Conservation (phyloP, 257 asterid species). For the Scutellaria barbata region DNA sequence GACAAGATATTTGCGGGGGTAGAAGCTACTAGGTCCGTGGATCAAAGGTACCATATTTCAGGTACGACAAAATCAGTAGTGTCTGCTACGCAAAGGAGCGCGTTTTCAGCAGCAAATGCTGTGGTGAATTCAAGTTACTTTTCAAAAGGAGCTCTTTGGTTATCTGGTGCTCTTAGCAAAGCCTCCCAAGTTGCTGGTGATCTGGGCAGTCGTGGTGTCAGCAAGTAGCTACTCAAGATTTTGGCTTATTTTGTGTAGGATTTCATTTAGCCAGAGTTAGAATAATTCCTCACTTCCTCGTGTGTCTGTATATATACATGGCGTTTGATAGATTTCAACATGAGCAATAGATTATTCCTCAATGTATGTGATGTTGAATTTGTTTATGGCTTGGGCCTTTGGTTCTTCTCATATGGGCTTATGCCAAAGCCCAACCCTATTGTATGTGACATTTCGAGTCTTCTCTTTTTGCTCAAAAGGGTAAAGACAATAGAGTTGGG, state of each 20-base stretch:
- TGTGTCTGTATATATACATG: neutral
- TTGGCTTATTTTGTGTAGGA: neutral
- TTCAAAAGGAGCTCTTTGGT: conserved; percentile 85
- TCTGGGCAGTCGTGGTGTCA: conserved; percentile 58
- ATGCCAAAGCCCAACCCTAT: no score
- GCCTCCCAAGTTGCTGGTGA: conserved; percentile 86
- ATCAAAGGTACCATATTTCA: conserved; percentile 61
- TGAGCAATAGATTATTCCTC: no score
- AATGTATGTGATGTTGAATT: no score
- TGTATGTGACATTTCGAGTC: no score
- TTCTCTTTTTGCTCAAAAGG: no score
- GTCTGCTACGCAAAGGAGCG: conserved; percentile 74
- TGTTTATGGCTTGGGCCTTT: no score
- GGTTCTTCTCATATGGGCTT: no score
- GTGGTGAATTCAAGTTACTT: conserved; percentile 75
- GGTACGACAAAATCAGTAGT: conserved; percentile 70
- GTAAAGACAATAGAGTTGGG: no score
- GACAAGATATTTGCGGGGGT: conserved; percentile 75
- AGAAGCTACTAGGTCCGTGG: conserved; percentile 63
- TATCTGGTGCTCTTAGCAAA: conserved; percentile 70
- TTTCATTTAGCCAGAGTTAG: conserved; percentile 3
- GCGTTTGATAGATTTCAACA: neutral
- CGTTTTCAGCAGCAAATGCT: conserved; percentile 70
- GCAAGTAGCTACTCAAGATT: conserved; percentile 33
- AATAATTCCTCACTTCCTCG: neutral